Conservation (phyloP, 805 yeast genomes). For the Starmerella sirachaensis region DNA sequence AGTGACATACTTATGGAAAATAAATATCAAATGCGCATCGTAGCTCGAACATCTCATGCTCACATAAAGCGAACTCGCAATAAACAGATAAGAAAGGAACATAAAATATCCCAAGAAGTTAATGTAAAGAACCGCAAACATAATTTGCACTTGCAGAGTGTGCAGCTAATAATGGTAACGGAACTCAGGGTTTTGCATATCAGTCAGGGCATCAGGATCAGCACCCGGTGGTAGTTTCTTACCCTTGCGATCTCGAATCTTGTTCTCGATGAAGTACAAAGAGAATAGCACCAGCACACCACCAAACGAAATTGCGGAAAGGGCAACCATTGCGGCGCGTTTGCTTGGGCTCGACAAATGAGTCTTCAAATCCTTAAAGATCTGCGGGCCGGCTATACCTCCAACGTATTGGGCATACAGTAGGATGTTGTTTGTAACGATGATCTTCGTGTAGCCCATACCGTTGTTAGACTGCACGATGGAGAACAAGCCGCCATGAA, state of each 20-base stretch:
- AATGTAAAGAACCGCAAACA: too few species aligned
- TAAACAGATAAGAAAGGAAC: too few species aligned
- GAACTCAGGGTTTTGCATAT: constrained; percentile 40
- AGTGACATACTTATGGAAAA: too few species aligned
- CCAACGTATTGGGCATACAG: constrained; percentile 43
- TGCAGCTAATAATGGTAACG: constrained; percentile 31
- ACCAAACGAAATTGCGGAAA: constrained; percentile 25
- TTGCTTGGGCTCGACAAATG: constrained; percentile 47
- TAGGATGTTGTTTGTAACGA: constrained; percentile 34
- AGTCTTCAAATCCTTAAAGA: constrained; percentile 44
- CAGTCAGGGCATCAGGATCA: constrained; percentile 34
- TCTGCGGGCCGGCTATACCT: constrained; percentile 46
- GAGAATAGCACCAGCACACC: background rate
- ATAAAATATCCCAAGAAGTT: too few species aligned
- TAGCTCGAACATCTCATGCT: too few species aligned
- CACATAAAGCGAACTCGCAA: too few species aligned
- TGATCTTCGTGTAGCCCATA: constrained; percentile 50
- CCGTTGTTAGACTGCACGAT: constrained; percentile 35
- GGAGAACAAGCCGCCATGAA: constrained; percentile 19
- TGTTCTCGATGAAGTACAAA: constrained; percentile 3
- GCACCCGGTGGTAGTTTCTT: constrained; percentile 4
- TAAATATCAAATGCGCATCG: too few species aligned
- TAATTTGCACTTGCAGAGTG: too few species aligned
- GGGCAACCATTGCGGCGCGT: constrained; percentile 45
- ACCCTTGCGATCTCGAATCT: constrained; percentile 5